Evolutionary conservation across 495 filamentous ascomycete genomes (phyloP).

Genomic region (Penicillium lividum): DNA sequence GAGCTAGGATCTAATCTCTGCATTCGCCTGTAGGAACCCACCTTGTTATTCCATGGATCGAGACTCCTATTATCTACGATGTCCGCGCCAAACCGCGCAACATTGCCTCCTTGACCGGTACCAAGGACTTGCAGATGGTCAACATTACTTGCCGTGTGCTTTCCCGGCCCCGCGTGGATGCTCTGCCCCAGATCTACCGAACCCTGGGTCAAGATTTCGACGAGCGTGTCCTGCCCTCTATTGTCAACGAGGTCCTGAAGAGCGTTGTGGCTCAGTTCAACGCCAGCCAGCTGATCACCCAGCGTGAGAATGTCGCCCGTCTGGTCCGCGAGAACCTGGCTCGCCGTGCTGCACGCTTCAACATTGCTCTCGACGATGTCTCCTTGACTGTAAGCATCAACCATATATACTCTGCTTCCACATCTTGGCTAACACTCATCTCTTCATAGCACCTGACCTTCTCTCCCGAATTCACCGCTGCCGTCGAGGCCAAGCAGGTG

Average conservation of each 20-base stretch:
- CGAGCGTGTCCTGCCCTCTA: constrained; percentile 93
- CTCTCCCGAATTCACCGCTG: constrained; percentile 98
- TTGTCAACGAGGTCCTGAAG: constrained; percentile 98
- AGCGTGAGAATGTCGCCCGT: constrained; percentile 92
- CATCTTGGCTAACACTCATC: constrained; percentile 1
- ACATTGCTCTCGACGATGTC: constrained; percentile 96
- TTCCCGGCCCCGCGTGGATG: constrained; percentile 81
- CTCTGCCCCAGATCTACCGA: constrained; percentile 93
- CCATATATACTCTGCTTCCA: constrained; percentile 17
- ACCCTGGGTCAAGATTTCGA: constrained; percentile 96
- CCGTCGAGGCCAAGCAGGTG: constrained; percentile 98
- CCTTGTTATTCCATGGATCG: constrained; percentile 91
- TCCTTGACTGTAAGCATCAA: constrained; percentile 79
- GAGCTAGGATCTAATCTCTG: constrained; percentile 17
- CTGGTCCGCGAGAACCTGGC: constrained; percentile 93
- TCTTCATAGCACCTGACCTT: constrained; percentile 84
- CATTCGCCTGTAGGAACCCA: constrained; percentile 72
- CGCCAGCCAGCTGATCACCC: constrained; percentile 95
- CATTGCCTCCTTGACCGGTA: constrained; percentile 95
- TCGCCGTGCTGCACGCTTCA: constrained; percentile 88
- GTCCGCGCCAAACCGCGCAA: constrained; percentile 96
- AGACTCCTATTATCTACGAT: constrained; percentile 95
- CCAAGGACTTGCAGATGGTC: constrained; percentile 99
- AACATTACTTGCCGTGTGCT: constrained; percentile 99
- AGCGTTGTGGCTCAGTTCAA: constrained; percentile 99